Conservation (phyloP, 2,329 filamentous ascomycete species). For the Cercospora sp. region DNA sequence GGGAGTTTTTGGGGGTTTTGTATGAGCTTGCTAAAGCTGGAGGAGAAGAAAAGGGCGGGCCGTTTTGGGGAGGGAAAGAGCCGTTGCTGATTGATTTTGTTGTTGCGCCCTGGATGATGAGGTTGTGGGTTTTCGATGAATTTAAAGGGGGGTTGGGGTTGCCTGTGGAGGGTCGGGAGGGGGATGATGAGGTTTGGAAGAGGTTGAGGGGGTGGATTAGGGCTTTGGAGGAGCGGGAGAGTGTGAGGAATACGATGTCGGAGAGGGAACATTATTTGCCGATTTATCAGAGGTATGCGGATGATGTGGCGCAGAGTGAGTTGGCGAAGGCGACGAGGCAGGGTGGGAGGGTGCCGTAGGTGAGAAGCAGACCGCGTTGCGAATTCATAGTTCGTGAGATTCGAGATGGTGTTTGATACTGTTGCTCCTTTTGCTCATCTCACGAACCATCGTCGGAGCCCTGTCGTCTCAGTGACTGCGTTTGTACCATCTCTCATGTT, state of each 20-base stretch:
- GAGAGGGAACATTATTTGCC: conserved; percentile 65
- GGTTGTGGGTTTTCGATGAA: conserved; percentile 72
- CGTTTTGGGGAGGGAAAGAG: conserved; percentile 66
- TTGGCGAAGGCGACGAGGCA: conserved; percentile 54
- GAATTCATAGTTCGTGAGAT: neutral
- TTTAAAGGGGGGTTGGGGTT: conserved; percentile 64
- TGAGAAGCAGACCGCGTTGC: neutral
- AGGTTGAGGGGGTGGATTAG: conserved; percentile 66
- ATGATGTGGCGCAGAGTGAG: conserved; percentile 50
- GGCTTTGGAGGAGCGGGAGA: conserved; percentile 60
- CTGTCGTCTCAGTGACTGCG: neutral
- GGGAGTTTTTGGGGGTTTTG: conserved; percentile 60
- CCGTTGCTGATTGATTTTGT: conserved; percentile 70
- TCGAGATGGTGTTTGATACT: neutral
- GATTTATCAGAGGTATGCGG: conserved; percentile 60
- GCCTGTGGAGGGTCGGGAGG: conserved; percentile 46
- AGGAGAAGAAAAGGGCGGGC: conserved; percentile 56
- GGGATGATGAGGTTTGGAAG: conserved; percentile 60
- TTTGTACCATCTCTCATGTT: neutral
- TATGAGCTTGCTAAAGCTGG: conserved; percentile 61
- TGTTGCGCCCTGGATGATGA: conserved; percentile 65
- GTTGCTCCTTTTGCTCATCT: neutral
- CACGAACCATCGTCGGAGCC: neutral
- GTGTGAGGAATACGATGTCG: conserved; percentile 67
- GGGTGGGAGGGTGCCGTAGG: conserved; percentile 61